Evolutionary conservation across 768 basidiomycete species (phyloP), one percentile per base, ranked within the genome.

Genomic region (Cystobasidium ongulense): DNA sequence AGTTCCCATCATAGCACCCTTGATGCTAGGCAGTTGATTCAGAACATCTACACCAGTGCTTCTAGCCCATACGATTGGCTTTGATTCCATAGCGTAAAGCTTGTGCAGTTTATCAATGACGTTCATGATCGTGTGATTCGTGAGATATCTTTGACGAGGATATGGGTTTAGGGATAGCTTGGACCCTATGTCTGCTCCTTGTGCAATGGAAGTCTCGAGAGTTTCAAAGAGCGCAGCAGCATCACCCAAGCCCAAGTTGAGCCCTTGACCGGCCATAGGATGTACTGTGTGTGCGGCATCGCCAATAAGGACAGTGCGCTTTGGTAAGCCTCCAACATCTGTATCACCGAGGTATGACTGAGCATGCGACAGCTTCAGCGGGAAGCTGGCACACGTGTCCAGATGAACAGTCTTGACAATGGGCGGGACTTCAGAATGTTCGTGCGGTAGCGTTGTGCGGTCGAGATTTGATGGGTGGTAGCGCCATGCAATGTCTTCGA

Each of bases 241-340:
- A 80, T 99, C 95, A 0, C 84, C 88, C 33, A 99, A 83, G n/a
- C 95, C 96, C 79, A 95, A 83, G 80, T 99, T 98, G 50, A 98
- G 84, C 0, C 95, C 96, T 80, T 98, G 95, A 1, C 96, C 96
- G 0, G 94, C 95, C 31, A 98, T 86, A 0, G 96, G 95, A 79
- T 98, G 95, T 0, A 92, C 84, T 0, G 91, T 91, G 79, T 98
- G 96, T 21, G 94, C 96, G 0, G 95, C 94, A 81, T 99, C 96
- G 1, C 96, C 96, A 0, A 98, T 86, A 8, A 98, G 87, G 1
- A 89, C 93, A 0, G 91, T 94, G 2, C 95, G 86, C 1, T 83
- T 80, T 3, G 87, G 85, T 36, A 76, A 72, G 0, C 86, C 87
- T 78, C 43, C 62, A 10, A 27, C n/a, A 18, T 75, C 33, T 10